These are phyloP conservation scores for Malassezia dermatis DNA, from an alignment of 1,284 basidiomycete species.

Conservation along the genomic window DNA sequence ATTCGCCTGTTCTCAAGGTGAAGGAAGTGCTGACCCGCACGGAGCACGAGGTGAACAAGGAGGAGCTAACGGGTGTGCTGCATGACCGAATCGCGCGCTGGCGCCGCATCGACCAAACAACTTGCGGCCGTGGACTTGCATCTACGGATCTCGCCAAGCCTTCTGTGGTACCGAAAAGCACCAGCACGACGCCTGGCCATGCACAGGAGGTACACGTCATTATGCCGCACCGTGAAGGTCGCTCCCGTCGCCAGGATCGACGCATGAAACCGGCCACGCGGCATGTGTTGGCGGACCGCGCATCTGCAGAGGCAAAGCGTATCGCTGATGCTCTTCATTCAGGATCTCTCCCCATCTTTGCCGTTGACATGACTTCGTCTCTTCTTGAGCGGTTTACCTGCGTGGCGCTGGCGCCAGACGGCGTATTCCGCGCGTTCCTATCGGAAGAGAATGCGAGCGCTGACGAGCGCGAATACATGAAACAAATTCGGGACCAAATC, in stretches of 20 bases:
- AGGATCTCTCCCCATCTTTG: slow-evolving; percentile 33
- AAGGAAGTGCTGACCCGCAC: slow-evolving; percentile 30
- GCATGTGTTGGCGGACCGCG: slow-evolving; percentile 33
- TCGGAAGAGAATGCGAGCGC: slow-evolving; percentile 20
- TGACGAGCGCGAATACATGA: slow-evolving; percentile 35
- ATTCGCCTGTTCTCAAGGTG: slow-evolving; percentile 36
- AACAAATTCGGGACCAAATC: neutral
- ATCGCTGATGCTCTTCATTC: slow-evolving; percentile 26
- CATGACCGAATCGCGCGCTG: slow-evolving; percentile 33
- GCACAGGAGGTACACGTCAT: slow-evolving; percentile 10
- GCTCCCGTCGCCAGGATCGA: slow-evolving; percentile 23
- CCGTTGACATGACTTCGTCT: slow-evolving; percentile 31
- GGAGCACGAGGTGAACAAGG: slow-evolving; percentile 34
- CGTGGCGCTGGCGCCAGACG: slow-evolving; percentile 19
- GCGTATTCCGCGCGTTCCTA: slow-evolving; percentile 28
- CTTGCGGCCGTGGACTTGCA: neutral
- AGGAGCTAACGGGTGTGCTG: slow-evolving; percentile 32
- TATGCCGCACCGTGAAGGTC: slow-evolving; percentile 1
- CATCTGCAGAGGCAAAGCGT: slow-evolving; percentile 26
- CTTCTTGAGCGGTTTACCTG: slow-evolving; percentile 22
- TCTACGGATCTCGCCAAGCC: neutral
- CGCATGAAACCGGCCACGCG: slow-evolving; percentile 24
- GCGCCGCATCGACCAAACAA: slow-evolving; percentile 22
- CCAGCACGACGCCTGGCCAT: neutral
- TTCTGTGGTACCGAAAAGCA: neutral